Evolutionary conservation across 495 filamentous ascomycete genomes (phyloP), one percentile per base, ranked within the genome.

Genomic region (Neurospora tetraspora): DNA sequence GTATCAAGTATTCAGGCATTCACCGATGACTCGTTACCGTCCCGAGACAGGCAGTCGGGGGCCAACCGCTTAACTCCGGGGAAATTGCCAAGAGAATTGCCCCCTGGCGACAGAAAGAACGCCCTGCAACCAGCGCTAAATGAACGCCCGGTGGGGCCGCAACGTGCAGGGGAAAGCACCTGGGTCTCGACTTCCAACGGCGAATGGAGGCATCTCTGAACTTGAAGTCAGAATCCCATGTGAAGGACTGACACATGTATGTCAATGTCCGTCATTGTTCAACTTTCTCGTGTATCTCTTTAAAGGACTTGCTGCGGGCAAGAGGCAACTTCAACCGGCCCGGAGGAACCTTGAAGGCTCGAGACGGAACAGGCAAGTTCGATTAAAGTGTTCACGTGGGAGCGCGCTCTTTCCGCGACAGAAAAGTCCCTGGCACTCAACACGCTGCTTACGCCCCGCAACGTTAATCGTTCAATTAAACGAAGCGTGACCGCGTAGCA

Each of bases 321-420:
- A 31, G 53, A 61, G 27, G 27, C 53, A 61, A 61, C 12, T 3
- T 7, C 53, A 31, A 59, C 47, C 47, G 11, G 23, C 45, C 20
- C 4, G 45, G 20, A 53, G 10, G 47, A 59, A 59, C 53, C 53
- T 31, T 16, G 20, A 31, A 61, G 27, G 53, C 20, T 61, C 53
- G 27, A 61, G 53, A 31, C 53, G 27, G 53, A 61, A 31, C 27
- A 61, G 53, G 53, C 53, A 61, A 16, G 53, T 31, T 31, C 53
- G 23, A 34, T 34, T 61, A 61, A 31, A 39, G 16, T 69, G 20
- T 37, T 76, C 75, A 76, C 75, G 75, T 76, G 75, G 40, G 23
- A 53, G 11, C 75, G 75, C 73, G 75, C 53, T 69, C 45, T 69
- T 76, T 69, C 72, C 76, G 76, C 74, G 72, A 73, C 69, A 47